Evolutionary conservation across 805 yeast genomes (phyloP), one percentile per base, ranked within the genome.

Genomic region (Spathaspora boniae): DNA sequence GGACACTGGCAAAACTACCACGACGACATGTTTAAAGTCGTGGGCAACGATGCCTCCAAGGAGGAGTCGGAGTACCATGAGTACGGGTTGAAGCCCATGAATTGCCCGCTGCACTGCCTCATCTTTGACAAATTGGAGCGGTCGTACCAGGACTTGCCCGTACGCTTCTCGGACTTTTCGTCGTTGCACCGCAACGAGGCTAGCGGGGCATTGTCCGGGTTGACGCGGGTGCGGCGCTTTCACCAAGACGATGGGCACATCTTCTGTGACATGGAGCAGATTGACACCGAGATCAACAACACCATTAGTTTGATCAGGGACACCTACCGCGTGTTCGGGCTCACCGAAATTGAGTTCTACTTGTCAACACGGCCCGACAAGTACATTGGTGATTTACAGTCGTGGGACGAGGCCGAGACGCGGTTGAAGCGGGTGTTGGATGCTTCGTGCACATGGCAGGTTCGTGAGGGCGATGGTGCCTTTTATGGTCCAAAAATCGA

Each of bases 241-340:
- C 98, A 93, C 59, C 98, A 93, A 62, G 98, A 93, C 58, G 98
- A 93, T 57, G 98, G 97, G 6, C 98, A 93, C 51, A 89, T 93
- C 18, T 93, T 93, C 57, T 93, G 98, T 54, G 76, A 82, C 2
- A 69, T 74, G 23, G 78, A 73, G 5, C 98, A 93, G 60, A 80
- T 93, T 31, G 74, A 72, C 32, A 48, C 56, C 20, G 98, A 93
- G 53, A 88, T 93, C 32, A 51, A 69, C 7, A 74, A 77, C 37
- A 84, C 93, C 9, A 68, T 93, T 38, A 71, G 77, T 48, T 66
- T 93, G 51, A 76, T 93, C 36, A 82, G 81, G 49, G 72, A 82
- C 42, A 80, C 89, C 23, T 93, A 93, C 54, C 63, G 66, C 0
- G 74, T 76, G 14, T 83, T 89, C 50, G 84, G 82, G 0, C 70